Percentiles rank a stretch among this genome's conserved stretches.
phyloP scores from a whole-genome alignment of 2,329 filamentous ascomycete genomes.

The Daldinia sp. region DNA sequence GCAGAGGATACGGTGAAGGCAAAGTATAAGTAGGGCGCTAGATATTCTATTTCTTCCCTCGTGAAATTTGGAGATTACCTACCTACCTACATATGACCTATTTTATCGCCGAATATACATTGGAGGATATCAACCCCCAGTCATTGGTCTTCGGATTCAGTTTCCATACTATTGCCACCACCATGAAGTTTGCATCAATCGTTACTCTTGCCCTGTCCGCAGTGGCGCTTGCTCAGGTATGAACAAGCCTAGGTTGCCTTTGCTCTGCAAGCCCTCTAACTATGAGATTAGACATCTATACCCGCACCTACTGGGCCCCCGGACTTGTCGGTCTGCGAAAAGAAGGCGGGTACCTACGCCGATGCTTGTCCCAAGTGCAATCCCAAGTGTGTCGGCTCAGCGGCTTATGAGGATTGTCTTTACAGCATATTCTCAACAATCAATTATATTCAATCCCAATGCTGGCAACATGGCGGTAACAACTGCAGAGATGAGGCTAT shows the following conservation, averaged over 20 bases:
- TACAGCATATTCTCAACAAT: slow-evolving; percentile 39
- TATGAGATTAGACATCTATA: not conserved
- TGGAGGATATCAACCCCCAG: not conserved
- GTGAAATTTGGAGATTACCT: not conserved
- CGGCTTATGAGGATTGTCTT: slow-evolving; percentile 35
- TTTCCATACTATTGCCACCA: not conserved
- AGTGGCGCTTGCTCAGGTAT: slow-evolving; percentile 42
- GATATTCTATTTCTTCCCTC: not conserved
- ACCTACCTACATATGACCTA: too few species aligned
- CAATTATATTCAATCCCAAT: slow-evolving; percentile 41
- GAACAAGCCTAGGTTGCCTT: not conserved
- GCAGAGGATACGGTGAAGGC: not conserved
- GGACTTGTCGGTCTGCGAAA: slow-evolving; percentile 40
- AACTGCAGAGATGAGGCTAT: slow-evolving; percentile 37
- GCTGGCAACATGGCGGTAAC: slow-evolving; percentile 38
- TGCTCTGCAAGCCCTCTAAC: not conserved
- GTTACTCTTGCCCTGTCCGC: slow-evolving; percentile 35
- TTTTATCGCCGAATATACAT: too few species aligned
- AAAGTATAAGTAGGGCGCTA: not conserved
- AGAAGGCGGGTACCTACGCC: slow-evolving; percentile 32
- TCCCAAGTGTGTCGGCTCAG: slow-evolving; percentile 27
- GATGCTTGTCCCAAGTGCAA: slow-evolving; percentile 38
- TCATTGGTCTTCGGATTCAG: not conserved
- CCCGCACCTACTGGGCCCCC: slow-evolving; percentile 25
- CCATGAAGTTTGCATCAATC: slow-evolving; percentile 42